Base-by-base conservation (phyloP, 306 rosid genomes). In the Gleditsia sinensis region DNA sequence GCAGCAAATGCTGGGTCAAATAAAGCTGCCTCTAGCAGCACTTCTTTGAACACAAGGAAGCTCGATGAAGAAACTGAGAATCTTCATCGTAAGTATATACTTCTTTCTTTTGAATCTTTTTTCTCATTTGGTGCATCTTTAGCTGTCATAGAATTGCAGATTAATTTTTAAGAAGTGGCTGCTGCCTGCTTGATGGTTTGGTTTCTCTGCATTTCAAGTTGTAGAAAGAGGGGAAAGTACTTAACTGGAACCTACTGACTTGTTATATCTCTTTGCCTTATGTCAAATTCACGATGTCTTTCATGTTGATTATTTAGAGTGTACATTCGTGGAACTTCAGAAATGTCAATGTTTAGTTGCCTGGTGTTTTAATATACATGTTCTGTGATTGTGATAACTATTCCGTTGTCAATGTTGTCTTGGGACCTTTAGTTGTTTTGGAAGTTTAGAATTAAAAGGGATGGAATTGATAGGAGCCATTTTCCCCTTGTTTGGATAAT, bases 11-110 rank as follows among this genome's bases (percentile, higher is more conserved):
- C 88, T 21, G 94, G 90, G 24, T 81, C 88, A 46, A 89, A 89
- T 33, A 89, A 76, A 80, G 91, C 94, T 34, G 94, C 94, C 54
- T 87, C 94, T 3, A 87, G 94, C 80, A 83, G 94, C 82, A 89
- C 94, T 14, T 36, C 90, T 67, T 49, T 89, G 36, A 89, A 89
- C 78, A 89, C 94, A 23, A 87, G 89, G 87, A 89, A 89, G 87
- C 91, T 89, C 11, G 94, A 89, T 61, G 94, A 89, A 6, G 94
- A 89, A 67, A 87, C 90, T 1, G 94, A 89, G 80, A 85, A 76
- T 67, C 91, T 89, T 74, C 80, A 88, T 63, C 94, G 94, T 89
- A 43, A 81, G 92, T 78, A 17, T 16, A 56, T 65, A 0, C 39
- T 63, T 33, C 17, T 8, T 34, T 1, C 10, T 43, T 34, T 11